phyloP scores from a whole-genome alignment of 1,284 basidiomycete species.

The Ganoderma multipileum region DNA sequence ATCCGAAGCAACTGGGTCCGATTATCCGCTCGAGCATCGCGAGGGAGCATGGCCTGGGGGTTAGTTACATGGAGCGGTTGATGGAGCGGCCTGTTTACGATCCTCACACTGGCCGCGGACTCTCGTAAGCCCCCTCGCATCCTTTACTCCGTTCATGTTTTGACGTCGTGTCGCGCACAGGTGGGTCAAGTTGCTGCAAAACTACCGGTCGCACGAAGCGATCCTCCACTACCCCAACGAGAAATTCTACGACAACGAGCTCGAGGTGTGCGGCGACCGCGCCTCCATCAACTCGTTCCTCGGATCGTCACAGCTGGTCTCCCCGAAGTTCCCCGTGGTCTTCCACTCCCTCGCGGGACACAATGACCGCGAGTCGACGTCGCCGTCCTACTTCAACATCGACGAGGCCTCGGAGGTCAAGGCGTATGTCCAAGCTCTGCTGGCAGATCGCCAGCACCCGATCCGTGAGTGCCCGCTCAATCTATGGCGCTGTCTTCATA shows the following conservation, averaged over 20 bases:
- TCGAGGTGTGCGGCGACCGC: slow-evolving; percentile 50
- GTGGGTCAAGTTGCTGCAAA: slow-evolving; percentile 57
- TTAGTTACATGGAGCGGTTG: slow-evolving; percentile 57
- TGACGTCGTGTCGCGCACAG: slow-evolving; percentile 35
- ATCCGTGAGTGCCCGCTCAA: slow-evolving; percentile 18
- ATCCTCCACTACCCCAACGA: slow-evolving; percentile 67
- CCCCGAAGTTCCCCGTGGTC: slow-evolving; percentile 50
- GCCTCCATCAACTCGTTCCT: slow-evolving; percentile 43
- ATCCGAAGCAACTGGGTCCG: slow-evolving; percentile 65
- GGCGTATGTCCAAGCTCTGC: slow-evolving; percentile 44
- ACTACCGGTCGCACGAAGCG: slow-evolving; percentile 62
- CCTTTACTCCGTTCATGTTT: background rate
- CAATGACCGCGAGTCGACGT: slow-evolving; percentile 49
- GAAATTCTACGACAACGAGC: slow-evolving; percentile 58
- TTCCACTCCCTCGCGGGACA: slow-evolving; percentile 54
- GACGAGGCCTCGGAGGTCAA: slow-evolving; percentile 51
- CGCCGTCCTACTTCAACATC: slow-evolving; percentile 58
- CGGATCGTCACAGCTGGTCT: slow-evolving; percentile 29
- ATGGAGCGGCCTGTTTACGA: slow-evolving; percentile 56
- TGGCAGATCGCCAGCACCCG: slow-evolving; percentile 18
- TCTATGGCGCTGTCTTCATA: too few relatives aligned
- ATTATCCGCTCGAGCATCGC: slow-evolving; percentile 56
- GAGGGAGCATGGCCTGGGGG: slow-evolving; percentile 48
- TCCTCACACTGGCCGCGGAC: slow-evolving; percentile 37
- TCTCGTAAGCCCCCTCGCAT: slow-evolving; percentile 43